Percentiles rank a stretch among this genome's conserved stretches.
Evolutionary conservation across 2,329 filamentous ascomycete genomes (phyloP).

Genomic region (Chaetomium strumarium): DNA sequence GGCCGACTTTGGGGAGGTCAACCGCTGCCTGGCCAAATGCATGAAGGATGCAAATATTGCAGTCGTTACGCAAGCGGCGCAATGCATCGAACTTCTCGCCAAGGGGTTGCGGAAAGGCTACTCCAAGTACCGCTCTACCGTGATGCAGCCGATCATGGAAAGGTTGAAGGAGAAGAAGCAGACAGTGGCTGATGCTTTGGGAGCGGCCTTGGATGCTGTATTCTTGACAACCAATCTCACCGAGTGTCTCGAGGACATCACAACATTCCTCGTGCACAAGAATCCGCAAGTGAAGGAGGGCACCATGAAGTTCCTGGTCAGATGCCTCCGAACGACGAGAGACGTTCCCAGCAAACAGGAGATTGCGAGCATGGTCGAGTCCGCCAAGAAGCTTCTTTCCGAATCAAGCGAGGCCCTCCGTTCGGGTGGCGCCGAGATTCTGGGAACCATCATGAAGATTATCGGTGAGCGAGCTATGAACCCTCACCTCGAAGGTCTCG

Average conservation of each 20-base stretch:
- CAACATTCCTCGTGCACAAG: slow-evolving; percentile 82
- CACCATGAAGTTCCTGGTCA: slow-evolving; percentile 86
- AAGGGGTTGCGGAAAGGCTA: slow-evolving; percentile 77
- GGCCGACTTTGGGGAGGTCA: slow-evolving; percentile 77
- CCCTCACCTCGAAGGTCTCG: slow-evolving; percentile 81
- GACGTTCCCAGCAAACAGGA: slow-evolving; percentile 81
- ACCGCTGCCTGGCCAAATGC: slow-evolving; percentile 78
- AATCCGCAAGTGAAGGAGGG: slow-evolving; percentile 98
- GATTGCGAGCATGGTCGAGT: slow-evolving; percentile 78
- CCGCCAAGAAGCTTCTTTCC: slow-evolving; percentile 79
- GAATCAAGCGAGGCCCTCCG: slow-evolving; percentile 83
- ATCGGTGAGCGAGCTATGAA: slow-evolving; percentile 96
- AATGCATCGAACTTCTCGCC: slow-evolving; percentile 83
- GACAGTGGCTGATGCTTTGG: slow-evolving; percentile 79
- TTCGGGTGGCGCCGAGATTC: slow-evolving; percentile 82
- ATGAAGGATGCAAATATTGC: slow-evolving; percentile 99
- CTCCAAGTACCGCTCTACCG: slow-evolving; percentile 68
- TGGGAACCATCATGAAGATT: slow-evolving; percentile 97
- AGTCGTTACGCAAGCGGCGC: slow-evolving; percentile 87
- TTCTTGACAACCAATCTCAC: slow-evolving; percentile 62
- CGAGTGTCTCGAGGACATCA: slow-evolving; percentile 87
- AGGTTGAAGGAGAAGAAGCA: slow-evolving; percentile 96
- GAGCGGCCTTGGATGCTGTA: slow-evolving; percentile 70
- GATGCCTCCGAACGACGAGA: slow-evolving; percentile 75
- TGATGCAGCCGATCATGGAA: slow-evolving; percentile 90